phyloP scores from a whole-genome alignment of 2,329 filamentous ascomycete species.

The Amylocarpus encephaloides region DNA sequence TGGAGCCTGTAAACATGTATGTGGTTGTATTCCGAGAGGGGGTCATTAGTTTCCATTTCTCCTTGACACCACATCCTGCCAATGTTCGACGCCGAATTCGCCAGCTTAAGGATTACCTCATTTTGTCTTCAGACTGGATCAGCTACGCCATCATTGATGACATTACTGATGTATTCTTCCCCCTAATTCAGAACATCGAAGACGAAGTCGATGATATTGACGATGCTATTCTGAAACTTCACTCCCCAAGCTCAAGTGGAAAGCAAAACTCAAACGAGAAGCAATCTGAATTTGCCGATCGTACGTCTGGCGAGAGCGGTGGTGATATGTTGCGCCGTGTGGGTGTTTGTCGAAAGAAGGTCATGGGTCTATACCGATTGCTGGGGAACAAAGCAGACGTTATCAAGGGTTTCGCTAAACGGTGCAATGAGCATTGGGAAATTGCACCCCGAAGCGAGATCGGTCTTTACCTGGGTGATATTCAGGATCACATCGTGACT shows the following conservation, averaged over 20 bases:
- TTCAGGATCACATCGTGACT: conserved; percentile 97
- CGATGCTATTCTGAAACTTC: conserved; percentile 78
- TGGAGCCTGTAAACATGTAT: conserved; percentile 96
- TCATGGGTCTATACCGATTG: conserved; percentile 90
- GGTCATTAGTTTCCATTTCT: conserved; percentile 94
- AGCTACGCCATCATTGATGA: conserved; percentile 97
- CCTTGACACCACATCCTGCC: conserved; percentile 89
- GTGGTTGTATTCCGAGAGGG: conserved; percentile 95
- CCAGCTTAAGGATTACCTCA: conserved; percentile 88
- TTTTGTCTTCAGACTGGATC: conserved; percentile 94
- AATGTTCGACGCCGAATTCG: conserved; percentile 92
- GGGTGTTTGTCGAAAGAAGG: conserved; percentile 91
- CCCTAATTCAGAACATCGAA: conserved; percentile 87
- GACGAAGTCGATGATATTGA: conserved; percentile 97
- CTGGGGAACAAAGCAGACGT: conserved; percentile 97
- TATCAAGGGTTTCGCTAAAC: conserved; percentile 97
- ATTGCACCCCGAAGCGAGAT: conserved; percentile 93
- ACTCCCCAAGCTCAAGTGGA: conserved; percentile 49
- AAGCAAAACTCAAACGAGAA: conserved; percentile 40
- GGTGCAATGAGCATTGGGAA: conserved; percentile 97
- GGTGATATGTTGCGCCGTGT: conserved; percentile 87
- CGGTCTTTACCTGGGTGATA: conserved; percentile 94
- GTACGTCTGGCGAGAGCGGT: conserved; percentile 39
- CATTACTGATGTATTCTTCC: conserved; percentile 93
- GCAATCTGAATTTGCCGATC: conserved; percentile 38